These are phyloP conservation scores for Phaeolepiota aurea DNA, from an alignment of 768 basidiomycete species.

Conservation along the genomic window DNA sequence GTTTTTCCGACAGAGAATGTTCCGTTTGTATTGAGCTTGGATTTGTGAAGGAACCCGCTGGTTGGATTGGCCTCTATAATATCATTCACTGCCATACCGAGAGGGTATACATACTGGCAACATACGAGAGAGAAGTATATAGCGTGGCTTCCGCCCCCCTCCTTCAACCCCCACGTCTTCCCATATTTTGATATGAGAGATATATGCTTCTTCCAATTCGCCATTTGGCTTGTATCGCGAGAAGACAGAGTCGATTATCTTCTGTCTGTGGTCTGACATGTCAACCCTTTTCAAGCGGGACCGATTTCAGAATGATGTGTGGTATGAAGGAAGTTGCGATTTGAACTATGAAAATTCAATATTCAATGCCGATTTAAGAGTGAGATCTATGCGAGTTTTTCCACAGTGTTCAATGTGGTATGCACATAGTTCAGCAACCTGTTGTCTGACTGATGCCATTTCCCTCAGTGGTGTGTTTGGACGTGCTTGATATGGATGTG, in stretches of 20 bases:
- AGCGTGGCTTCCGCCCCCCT: constrained; percentile 76
- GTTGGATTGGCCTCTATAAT: constrained; percentile 50
- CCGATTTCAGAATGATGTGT: no score
- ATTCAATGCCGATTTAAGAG: no score
- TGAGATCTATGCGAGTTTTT: no score
- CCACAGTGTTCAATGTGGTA: no score
- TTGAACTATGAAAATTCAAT: no score
- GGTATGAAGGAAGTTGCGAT: no score
- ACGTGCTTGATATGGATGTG: no score
- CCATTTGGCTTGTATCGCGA: constrained; percentile 59
- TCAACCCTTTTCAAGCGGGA: no score
- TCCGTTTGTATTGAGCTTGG: constrained; percentile 90
- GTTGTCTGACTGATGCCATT: no score
- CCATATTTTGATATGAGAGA: constrained; percentile 89
- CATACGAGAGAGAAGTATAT: constrained; percentile 86
- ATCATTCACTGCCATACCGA: constrained; percentile 6
- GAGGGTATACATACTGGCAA: constrained; percentile 13
- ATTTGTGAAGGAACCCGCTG: constrained; percentile 83
- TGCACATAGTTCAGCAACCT: no score
- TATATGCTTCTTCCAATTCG: constrained; percentile 67
- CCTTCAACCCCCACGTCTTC: constrained; percentile 72
- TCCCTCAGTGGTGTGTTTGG: no score
- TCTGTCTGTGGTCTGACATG: constrained; percentile 48
- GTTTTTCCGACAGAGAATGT: constrained; percentile 97
- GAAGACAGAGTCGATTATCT: constrained; percentile 82